Base-by-base conservation (phyloP, 352 stramenopile species). In the Elongisporangium prolatum region DNA sequence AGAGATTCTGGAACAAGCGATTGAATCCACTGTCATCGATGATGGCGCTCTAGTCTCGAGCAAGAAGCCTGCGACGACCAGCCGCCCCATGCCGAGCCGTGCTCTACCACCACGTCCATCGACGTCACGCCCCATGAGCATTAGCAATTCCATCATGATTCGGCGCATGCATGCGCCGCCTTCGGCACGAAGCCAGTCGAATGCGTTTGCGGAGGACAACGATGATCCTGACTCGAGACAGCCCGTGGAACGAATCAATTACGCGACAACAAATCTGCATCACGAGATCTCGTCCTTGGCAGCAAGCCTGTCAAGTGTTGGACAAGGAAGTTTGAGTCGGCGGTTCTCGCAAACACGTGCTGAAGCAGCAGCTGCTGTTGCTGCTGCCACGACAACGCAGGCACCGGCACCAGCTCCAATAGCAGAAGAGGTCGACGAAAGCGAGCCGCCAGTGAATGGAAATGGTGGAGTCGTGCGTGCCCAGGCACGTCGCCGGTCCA, bases 71-170 rank as follows among this genome's bases (percentile, higher is more conserved):
- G 14, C 20, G 58, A 3, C 47, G 34, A 37, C 18, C 56, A 17
- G 61, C 34, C 34, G 64, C 7, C 47, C 52, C 21, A 69, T 69
- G 25, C 56, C 60, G 13, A 56, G 56, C 3, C 65, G 61, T 14
- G 51, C 72, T 21, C 58, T 83, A 16, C 81, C 81, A 5, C 69
- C 81, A 3, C 81, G 73, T 16, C 85, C 82, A 21, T 89, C 80
- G 1, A 76, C 80, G 17, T 88, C 69, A 6, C 70, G 79, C 11
- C 80, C 84, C 0, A 91, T 84, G 77, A 94, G 82, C 53, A 62
- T 94, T 28, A 94, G 84, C 59, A 88, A 94, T 60, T 91, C 82
- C 3, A 92, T 94, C 47, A 75, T 82, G 18, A 80, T 91, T 20
- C 77, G 77, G 3, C 72, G 34, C 2, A 44, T 44, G 34, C 34